phyloP scores from a whole-genome alignment of 371 early-diverging fungal genomes.

The Quaeritorhiza haematococci region DNA sequence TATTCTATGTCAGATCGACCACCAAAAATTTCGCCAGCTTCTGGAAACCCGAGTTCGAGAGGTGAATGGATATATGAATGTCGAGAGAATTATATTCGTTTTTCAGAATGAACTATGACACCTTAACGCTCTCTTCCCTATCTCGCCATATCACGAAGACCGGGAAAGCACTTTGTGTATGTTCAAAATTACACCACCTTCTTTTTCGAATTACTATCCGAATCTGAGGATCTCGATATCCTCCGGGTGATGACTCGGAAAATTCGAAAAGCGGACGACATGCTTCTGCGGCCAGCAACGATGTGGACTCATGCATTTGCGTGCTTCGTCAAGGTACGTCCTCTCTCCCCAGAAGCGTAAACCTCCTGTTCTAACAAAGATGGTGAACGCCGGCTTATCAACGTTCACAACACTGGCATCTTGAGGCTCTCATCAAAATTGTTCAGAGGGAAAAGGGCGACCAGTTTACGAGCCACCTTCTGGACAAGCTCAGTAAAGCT shows the following conservation, averaged over 20 bases:
- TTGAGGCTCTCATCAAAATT: slow-evolving; percentile 6
- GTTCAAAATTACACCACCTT: slow-evolving; percentile 58
- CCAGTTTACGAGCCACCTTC: no score
- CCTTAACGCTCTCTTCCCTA: not conserved
- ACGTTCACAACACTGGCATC: no score
- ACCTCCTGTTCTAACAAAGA: no score
- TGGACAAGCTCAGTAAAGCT: slow-evolving; percentile 23
- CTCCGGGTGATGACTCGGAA: slow-evolving; percentile 56
- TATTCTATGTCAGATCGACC: slow-evolving; percentile 52
- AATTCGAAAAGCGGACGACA: slow-evolving; percentile 44
- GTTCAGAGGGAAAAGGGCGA: not conserved
- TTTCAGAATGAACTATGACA: not conserved
- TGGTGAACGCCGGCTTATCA: no score
- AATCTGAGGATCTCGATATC: slow-evolving; percentile 50
- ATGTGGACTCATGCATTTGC: slow-evolving; percentile 44
- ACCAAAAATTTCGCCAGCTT: slow-evolving; percentile 53
- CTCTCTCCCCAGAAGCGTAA: not conserved
- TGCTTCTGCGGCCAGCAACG: slow-evolving; percentile 47
- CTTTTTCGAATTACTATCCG: slow-evolving; percentile 50
- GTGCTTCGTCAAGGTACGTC: slow-evolving; percentile 17
- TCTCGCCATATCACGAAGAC: slow-evolving; percentile 10
- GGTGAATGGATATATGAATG: slow-evolving; percentile 34
- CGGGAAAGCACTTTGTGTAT: slow-evolving; percentile 66
- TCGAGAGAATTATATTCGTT: not conserved
- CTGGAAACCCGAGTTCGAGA: slow-evolving; percentile 70